phyloP scores from a whole-genome alignment of 345 rosid genomes.

The Orychophragmus violaceus region DNA sequence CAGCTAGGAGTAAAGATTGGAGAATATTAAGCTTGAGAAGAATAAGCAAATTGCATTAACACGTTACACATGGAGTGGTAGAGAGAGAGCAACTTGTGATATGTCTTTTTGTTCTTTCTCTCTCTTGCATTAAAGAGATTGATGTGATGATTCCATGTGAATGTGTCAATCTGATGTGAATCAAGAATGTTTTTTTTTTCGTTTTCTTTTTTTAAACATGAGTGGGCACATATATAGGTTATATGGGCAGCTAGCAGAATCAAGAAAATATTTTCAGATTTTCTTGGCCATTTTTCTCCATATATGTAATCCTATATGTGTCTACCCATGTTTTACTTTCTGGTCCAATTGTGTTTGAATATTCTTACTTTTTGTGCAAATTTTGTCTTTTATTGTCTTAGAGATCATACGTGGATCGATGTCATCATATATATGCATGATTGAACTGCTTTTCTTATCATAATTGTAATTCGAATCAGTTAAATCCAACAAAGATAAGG shows the following conservation, averaged over 20 bases:
- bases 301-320: slow-evolving; percentile 18
- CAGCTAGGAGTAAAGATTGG: slow-evolving; percentile 21
- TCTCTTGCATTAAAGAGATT: slow-evolving; percentile 28
- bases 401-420: slow-evolving; percentile 21
- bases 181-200: slow-evolving; percentile 17
- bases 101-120: slow-evolving; percentile 32
- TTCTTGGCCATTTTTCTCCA: slow-evolving; percentile 22
- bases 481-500: neutral
- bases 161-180: slow-evolving; percentile 33
- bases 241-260: slow-evolving; percentile 27
- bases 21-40: slow-evolving; percentile 22
- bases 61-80: slow-evolving; percentile 26
- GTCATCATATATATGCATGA: slow-evolving; percentile 22
- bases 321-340: slow-evolving; percentile 20
- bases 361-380: slow-evolving; percentile 29
- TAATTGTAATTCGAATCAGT: slow-evolving; percentile 15
- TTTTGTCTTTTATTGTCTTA: slow-evolving; percentile 26
- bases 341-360: slow-evolving; percentile 23
- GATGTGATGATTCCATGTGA: slow-evolving; percentile 33
- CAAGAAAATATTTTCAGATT: slow-evolving; percentile 29
- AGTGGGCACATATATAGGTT: slow-evolving; percentile 30
- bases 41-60: slow-evolving; percentile 19
- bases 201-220: slow-evolving; percentile 15
- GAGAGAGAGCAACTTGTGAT: slow-evolving; percentile 27
- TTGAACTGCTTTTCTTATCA: slow-evolving; percentile 12